These are phyloP conservation scores for Sporothrix dimorphospora DNA, from an alignment of 2,329 filamentous ascomycete species.

Conservation along the genomic window DNA sequence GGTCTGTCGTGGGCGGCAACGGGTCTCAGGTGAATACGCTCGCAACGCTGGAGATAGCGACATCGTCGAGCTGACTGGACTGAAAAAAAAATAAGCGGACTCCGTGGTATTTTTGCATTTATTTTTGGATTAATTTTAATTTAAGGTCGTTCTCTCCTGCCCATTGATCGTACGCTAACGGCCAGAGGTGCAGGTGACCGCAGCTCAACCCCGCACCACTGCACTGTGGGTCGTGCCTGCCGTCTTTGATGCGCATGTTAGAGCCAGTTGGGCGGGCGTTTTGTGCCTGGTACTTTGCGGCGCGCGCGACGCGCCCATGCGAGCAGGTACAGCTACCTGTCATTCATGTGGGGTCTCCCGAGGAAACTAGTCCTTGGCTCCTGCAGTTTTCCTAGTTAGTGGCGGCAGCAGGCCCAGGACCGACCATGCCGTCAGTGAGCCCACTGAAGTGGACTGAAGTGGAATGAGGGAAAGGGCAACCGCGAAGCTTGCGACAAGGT, in stretches of 20 bases:
- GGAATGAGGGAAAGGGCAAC: conserved; percentile 22
- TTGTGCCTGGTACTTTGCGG: conserved; percentile 14
- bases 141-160: background rate
- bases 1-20: background rate
- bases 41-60: conserved; percentile 11
- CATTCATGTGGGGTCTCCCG: conserved; percentile 25
- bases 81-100: background rate
- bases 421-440: conserved; percentile 26
- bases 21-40: conserved; percentile 13
- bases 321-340: conserved; percentile 21
- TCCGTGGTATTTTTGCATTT: background rate
- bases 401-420: conserved; percentile 21
- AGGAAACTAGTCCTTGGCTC: conserved; percentile 26
- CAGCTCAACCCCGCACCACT: conserved; percentile 29
- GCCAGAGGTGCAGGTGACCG: conserved; percentile 29
- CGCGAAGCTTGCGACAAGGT: conserved; percentile 5
- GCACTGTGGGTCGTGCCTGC: conserved; percentile 25
- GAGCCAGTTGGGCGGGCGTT: background rate
- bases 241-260: conserved; percentile 5
- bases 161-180: conserved; percentile 26
- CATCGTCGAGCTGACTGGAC: conserved; percentile 11
- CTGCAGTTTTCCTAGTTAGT: conserved; percentile 25
- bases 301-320: background rate
- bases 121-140: conserved; percentile 22
- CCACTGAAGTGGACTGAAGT: conserved; percentile 23